phyloP scores from a whole-genome alignment of 2,329 filamentous ascomycete genomes.

The Coccinonectria pachysandricola region DNA sequence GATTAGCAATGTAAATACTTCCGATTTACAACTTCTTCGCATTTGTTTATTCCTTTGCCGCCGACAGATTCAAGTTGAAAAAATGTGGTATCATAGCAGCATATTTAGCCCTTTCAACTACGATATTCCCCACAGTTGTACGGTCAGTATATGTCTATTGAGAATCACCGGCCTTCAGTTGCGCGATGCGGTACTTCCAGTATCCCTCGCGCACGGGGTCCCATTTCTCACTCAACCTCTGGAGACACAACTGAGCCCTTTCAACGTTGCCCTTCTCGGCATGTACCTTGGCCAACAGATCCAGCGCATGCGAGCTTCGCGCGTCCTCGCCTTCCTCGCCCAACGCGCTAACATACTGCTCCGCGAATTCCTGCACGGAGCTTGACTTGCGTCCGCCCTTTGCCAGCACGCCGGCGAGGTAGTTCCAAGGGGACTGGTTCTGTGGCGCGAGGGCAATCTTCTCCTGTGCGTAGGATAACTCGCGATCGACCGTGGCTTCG shows the following conservation, averaged over 20 bases:
- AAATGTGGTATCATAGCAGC: no score
- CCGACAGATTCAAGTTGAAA: no score
- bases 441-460: constrained; percentile 75
- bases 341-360: constrained; percentile 39
- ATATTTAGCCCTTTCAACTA: no score
- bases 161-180: no score
- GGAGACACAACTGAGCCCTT: constrained; percentile 59
- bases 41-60: no score
- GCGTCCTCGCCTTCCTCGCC: constrained; percentile 41
- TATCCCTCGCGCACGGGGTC: constrained; percentile 87
- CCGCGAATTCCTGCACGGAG: constrained; percentile 37
- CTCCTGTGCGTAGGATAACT: constrained; percentile 62
- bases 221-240: constrained; percentile 70
- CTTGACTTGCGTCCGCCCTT: constrained; percentile 48
- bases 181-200: constrained; percentile 56
- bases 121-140: no score
- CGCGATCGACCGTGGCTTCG: constrained; percentile 55
- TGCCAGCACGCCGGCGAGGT: constrained; percentile 64
- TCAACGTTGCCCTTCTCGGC: constrained; percentile 44
- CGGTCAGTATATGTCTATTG: no score
- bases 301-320: constrained; percentile 56
- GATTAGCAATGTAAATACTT: no score
- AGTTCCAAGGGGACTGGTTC: constrained; percentile 93
- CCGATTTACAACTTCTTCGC: no score
- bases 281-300: constrained; percentile 62